phyloP scores from a whole-genome alignment of 495 filamentous ascomycete genomes.

The Lasiosphaeriaceae sp. region DNA sequence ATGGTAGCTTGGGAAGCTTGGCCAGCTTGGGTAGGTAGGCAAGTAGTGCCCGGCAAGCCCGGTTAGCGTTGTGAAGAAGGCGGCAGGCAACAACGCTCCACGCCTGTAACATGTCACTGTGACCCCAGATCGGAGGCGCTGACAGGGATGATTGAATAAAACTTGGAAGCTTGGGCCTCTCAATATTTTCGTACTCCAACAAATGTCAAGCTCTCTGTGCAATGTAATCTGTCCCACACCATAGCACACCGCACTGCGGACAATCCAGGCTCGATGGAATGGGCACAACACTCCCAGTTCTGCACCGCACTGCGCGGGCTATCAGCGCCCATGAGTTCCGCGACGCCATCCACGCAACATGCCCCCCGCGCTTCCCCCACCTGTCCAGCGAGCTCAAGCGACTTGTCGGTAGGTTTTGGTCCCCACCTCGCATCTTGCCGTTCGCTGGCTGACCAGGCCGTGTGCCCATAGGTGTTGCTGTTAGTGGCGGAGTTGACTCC shows the following conservation, averaged over 20 bases:
- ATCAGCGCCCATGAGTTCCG: conserved; percentile 51
- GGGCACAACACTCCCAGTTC: conserved; percentile 35
- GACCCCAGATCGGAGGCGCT: too few relatives aligned
- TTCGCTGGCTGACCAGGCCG: background rate
- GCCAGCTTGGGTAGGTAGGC: too few relatives aligned
- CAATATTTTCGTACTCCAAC: background rate
- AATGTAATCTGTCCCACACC: too few relatives aligned
- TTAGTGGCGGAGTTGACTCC: conserved; percentile 93
- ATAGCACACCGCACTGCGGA: too few relatives aligned
- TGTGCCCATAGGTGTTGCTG: conserved; percentile 60
- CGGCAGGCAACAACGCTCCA: too few relatives aligned
- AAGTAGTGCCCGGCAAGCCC: too few relatives aligned
- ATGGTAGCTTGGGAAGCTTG: too few relatives aligned
- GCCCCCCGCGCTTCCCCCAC: conserved; percentile 39
- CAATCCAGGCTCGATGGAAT: conserved; percentile 35
- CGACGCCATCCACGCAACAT: conserved; percentile 48
- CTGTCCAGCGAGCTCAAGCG: conserved; percentile 20
- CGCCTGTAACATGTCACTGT: too few relatives aligned
- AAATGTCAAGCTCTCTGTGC: too few relatives aligned
- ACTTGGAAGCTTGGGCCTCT: too few relatives aligned
- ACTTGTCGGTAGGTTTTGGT: conserved; percentile 28
- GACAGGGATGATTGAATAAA: too few relatives aligned
- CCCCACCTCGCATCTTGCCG: background rate
- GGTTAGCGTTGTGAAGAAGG: too few relatives aligned
- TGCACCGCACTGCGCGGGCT: conserved; percentile 41